These are phyloP conservation scores for Avena atlantica DNA, from an alignment of 176 grass and related monocot genomes.

Conservation along the genomic window DNA sequence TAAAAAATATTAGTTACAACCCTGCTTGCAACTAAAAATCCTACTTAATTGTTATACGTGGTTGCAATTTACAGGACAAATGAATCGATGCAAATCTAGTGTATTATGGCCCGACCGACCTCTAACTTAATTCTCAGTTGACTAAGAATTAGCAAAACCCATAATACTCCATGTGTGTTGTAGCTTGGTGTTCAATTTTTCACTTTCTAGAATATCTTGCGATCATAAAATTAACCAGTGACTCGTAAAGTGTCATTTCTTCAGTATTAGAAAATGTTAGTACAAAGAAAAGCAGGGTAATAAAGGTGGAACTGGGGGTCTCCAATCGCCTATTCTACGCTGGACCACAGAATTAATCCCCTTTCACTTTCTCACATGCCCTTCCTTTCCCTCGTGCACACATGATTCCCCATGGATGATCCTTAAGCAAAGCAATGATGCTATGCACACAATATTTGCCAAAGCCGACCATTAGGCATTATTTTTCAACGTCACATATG, in stretches of 20 bases:
- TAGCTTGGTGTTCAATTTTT: neutral
- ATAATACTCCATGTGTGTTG: no score
- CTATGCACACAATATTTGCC: neutral
- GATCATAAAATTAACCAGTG: neutral
- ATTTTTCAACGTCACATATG: neutral
- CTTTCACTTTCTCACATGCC: slow-evolving; percentile 38
- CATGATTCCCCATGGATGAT: slow-evolving; percentile 53
- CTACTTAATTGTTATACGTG: no score
- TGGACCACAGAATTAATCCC: neutral
- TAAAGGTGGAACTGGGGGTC: neutral
- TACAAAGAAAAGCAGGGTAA: neutral
- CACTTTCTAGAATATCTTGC: neutral
- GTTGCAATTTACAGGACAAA: no score
- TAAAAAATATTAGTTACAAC: no score
- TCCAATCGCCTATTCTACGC: neutral
- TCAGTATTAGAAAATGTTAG: neutral
- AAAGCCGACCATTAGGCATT: neutral
- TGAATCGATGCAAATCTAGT: no score
- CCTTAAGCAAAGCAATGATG: slow-evolving; percentile 39
- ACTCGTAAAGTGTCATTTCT: neutral
- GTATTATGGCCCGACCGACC: no score
- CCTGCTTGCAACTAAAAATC: no score
- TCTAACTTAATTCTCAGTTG: no score
- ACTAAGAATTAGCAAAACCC: no score
- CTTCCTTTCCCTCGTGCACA: slow-evolving; percentile 24